A percentile compares a stretch with the other conserved stretches of the same genome.
Evolutionary conservation across 305 asterid species (phyloP).

Genomic region (Fraxinus sp.): DNA sequence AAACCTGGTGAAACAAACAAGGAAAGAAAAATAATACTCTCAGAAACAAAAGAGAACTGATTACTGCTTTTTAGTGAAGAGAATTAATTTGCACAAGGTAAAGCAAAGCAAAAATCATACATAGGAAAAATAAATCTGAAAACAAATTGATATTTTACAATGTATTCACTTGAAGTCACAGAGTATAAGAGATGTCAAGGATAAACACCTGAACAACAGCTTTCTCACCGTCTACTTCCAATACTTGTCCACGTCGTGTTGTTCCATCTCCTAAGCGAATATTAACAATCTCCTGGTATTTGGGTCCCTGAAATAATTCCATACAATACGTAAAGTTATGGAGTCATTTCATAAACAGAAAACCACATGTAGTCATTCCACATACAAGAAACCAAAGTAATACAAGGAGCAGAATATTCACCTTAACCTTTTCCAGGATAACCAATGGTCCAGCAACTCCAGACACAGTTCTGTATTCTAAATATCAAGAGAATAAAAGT

Average conservation of each 20-base stretch:
- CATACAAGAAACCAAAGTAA: slow-evolving; percentile 5
- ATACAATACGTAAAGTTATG: slow-evolving; percentile 16
- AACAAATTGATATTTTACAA: neutral
- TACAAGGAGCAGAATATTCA: slow-evolving; percentile 26
- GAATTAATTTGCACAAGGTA: neutral
- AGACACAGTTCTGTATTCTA: slow-evolving; percentile 97
- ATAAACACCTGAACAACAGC: slow-evolving; percentile 91
- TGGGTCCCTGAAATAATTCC: slow-evolving; percentile 76
- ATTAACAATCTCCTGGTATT: slow-evolving; percentile 93
- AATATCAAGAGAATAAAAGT: neutral
- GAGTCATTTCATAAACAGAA: neutral
- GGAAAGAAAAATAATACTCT: neutral
- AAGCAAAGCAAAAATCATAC: slow-evolving; percentile 3
- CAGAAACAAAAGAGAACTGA: neutral
- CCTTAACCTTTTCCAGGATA: slow-evolving; percentile 98
- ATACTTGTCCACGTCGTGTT: slow-evolving; percentile 91
- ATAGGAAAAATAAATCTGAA: slow-evolving; percentile 8
- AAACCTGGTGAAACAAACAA: slow-evolving; percentile 17
- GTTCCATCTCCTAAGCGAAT: slow-evolving; percentile 97
- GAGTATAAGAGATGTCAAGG: neutral
- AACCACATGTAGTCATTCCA: slow-evolving; percentile 9
- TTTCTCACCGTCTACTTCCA: slow-evolving; percentile 97
- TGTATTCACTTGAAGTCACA: slow-evolving; percentile 8
- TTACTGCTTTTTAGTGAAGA: neutral
- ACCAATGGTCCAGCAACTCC: slow-evolving; percentile 99